These are phyloP conservation scores for Lactarius sanguifluus DNA, from an alignment of 768 basidiomycete genomes.

Conservation along the genomic window DNA sequence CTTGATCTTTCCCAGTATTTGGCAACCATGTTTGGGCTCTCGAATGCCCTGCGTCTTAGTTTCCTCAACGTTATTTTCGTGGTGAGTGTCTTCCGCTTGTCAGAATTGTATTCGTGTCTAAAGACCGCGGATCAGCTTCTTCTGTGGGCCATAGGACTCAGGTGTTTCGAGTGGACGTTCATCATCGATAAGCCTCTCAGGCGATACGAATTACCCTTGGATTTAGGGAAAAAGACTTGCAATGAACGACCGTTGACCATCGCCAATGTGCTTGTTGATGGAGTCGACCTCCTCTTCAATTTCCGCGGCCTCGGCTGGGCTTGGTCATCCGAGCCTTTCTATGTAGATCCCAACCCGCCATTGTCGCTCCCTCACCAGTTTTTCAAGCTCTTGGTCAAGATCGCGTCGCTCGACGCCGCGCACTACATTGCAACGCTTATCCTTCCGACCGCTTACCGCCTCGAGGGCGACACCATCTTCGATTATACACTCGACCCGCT, in stretches of 20 bases:
- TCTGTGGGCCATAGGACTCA: constrained; percentile 14
- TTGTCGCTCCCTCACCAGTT: constrained; percentile 4
- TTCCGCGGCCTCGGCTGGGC: constrained; percentile 29
- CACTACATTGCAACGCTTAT: constrained; percentile 21
- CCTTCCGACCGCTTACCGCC: constrained; percentile 16
- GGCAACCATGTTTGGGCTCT: constrained; percentile 1
- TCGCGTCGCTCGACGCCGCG: constrained; percentile 13
- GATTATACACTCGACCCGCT: constrained; percentile 9
- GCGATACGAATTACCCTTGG: constrained; percentile 8
- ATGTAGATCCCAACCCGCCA: neutral
- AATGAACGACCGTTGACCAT: constrained; percentile 13
- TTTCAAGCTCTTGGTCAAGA: constrained; percentile 8
- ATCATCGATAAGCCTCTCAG: constrained; percentile 11
- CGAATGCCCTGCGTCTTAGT: constrained; percentile 13
- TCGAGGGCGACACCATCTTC: constrained; percentile 26
- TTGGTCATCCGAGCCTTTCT: constrained; percentile 26
- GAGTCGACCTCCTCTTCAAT: constrained; percentile 25
- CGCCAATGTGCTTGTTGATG: constrained; percentile 18
- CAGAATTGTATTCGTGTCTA: neutral
- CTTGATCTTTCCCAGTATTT: constrained; percentile 18
- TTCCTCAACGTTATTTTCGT: constrained; percentile 19
- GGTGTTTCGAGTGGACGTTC: constrained; percentile 26
- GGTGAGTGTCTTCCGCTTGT: constrained; percentile 11
- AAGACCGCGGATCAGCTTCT: constrained; percentile 1
- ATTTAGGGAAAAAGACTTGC: neutral